Evolutionary conservation across 2,329 filamentous ascomycete genomes (phyloP).

Genomic region (Madurella fahalii): DNA sequence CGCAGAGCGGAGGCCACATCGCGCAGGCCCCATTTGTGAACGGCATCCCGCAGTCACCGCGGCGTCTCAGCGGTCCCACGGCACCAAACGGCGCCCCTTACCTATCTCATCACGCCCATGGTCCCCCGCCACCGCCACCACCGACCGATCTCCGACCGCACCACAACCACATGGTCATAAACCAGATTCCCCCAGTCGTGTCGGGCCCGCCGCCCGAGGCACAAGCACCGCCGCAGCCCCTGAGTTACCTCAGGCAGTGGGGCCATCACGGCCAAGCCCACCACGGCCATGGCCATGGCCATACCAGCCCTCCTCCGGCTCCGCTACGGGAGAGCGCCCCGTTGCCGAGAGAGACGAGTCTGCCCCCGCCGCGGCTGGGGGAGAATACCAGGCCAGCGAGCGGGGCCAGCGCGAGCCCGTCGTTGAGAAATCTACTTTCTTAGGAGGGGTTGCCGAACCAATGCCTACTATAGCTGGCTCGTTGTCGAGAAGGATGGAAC

Average conservation of each 20-base stretch:
- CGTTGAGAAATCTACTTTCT: slow-evolving; percentile 65
- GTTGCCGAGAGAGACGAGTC: slow-evolving; percentile 30
- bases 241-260: slow-evolving; percentile 21
- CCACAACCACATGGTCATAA: slow-evolving; percentile 8
- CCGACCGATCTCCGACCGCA: slow-evolving; percentile 26
- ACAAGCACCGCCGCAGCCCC: slow-evolving; percentile 2
- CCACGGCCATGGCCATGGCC: slow-evolving; percentile 25
- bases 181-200: slow-evolving; percentile 15
- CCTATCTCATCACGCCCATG: slow-evolving; percentile 33
- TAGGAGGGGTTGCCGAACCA: background rate
- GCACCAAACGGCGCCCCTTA: slow-evolving; percentile 41
- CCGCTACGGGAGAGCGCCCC: slow-evolving; percentile 31
- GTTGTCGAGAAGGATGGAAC: background rate
- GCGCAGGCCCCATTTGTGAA: slow-evolving; percentile 39
- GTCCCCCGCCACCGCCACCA: slow-evolving; percentile 30
- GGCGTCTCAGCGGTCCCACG: slow-evolving; percentile 41
- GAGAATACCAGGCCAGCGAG: slow-evolving; percentile 41
- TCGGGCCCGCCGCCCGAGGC: slow-evolving; percentile 6
- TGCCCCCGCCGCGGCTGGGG: slow-evolving; percentile 34
- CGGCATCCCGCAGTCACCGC: slow-evolving; percentile 47
- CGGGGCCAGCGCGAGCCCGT: slow-evolving; percentile 75
- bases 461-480: background rate
- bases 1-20: slow-evolving; percentile 30
- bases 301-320: slow-evolving; percentile 36
- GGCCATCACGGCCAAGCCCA: slow-evolving; percentile 15